Conservation (phyloP, 805 yeast species). For the Ogataea naganishii region DNA sequence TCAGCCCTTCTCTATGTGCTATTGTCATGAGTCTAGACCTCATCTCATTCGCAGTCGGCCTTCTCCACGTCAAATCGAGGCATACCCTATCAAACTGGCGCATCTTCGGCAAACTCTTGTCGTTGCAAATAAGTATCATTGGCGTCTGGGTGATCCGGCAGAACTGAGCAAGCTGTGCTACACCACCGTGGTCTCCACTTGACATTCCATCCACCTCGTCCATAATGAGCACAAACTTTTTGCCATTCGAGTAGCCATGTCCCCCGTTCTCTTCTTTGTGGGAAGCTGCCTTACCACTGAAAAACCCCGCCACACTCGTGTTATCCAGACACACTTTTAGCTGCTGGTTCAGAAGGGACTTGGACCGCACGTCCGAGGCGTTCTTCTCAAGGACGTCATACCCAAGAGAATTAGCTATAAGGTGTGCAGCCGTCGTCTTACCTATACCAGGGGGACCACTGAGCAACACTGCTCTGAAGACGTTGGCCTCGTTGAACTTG, state of each 20-base stretch:
- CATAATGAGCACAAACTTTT: conserved; percentile 79
- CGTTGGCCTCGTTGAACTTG: background rate
- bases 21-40: conserved; percentile 83
- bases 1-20: conserved; percentile 75
- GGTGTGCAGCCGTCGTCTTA: conserved; percentile 74
- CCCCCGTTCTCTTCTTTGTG: conserved; percentile 12
- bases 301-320: conserved; percentile 75
- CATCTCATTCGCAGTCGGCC: conserved; percentile 80
- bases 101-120: conserved; percentile 88
- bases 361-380: conserved; percentile 87
- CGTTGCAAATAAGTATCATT: conserved; percentile 88
- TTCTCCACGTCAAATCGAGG: conserved; percentile 71
- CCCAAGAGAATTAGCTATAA: conserved; percentile 61
- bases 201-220: conserved; percentile 99
- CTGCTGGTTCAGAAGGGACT: conserved; percentile 58
- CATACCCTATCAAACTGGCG: conserved; percentile 85
- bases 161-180: conserved; percentile 83
- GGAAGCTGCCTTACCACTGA: conserved; percentile 31
- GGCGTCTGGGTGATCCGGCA: conserved; percentile 85
- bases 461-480: conserved; percentile 75
- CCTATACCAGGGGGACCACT: conserved; percentile 89
- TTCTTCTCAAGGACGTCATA: conserved; percentile 70
- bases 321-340: conserved; percentile 69
- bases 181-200: conserved; percentile 98
- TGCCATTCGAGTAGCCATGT: conserved; percentile 29